Percentiles rank a stretch among this genome's conserved stretches.
Evolutionary conservation across 2,329 filamentous ascomycete genomes (phyloP).

Genomic region (Pestalotiopsis sp.): DNA sequence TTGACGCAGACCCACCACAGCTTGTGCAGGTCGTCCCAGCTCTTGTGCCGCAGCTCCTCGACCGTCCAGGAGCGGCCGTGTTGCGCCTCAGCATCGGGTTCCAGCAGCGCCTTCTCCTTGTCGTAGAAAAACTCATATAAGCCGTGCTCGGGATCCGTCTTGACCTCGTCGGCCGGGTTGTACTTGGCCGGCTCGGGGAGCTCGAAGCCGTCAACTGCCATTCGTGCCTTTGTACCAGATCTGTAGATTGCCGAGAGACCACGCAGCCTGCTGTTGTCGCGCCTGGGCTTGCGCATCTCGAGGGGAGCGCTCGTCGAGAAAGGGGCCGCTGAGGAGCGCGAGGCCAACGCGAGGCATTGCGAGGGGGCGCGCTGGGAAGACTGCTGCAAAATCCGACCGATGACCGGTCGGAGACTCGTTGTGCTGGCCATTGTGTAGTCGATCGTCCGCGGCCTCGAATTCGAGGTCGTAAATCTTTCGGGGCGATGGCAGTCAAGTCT

Average conservation of each 20-base stretch:
- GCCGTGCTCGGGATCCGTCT: conserved; percentile 76
- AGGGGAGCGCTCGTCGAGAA: conserved; percentile 36
- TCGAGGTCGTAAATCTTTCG: not conserved
- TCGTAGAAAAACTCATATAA: conserved; percentile 90
- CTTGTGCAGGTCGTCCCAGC: conserved; percentile 89
- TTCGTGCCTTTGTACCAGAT: conserved; percentile 73
- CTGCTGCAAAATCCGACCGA: conserved; percentile 30
- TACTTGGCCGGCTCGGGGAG: conserved; percentile 74
- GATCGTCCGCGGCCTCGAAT: not conserved
- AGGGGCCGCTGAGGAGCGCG: conserved; percentile 21
- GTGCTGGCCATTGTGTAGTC: conserved; percentile 31
- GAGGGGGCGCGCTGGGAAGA: conserved; percentile 19
- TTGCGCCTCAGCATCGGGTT: conserved; percentile 69
- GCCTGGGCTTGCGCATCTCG: conserved; percentile 38
- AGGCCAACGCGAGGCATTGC: conserved; percentile 17
- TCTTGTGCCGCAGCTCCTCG: conserved; percentile 84
- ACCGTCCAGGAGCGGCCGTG: conserved; percentile 85
- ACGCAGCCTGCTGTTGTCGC: conserved; percentile 78
- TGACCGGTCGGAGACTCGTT: conserved; percentile 30
- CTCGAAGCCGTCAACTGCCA: conserved; percentile 72
- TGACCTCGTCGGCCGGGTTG: conserved; percentile 53
- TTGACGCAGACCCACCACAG: conserved; percentile 95
- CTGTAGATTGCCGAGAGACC: conserved; percentile 81
- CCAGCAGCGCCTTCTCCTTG: conserved; percentile 68
- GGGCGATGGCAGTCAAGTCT: not conserved